Percentiles rank a stretch among this genome's conserved stretches.
These are phyloP conservation scores for Globisporangium cederbergense DNA, from an alignment of 352 stramenopile genomes.

Conservation along the genomic window DNA sequence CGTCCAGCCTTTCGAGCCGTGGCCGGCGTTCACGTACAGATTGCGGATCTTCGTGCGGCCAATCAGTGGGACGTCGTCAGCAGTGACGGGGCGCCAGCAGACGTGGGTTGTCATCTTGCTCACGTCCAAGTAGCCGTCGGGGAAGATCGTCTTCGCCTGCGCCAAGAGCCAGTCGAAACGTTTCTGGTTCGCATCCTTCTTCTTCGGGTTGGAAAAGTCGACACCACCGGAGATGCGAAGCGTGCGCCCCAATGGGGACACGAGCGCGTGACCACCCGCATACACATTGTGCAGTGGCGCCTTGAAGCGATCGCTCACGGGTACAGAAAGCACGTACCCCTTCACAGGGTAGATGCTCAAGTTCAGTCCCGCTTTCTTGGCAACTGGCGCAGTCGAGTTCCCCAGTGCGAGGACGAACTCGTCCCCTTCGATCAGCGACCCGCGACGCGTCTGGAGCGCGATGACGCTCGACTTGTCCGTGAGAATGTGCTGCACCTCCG, in stretches of 20 bases:
- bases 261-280: constrained; percentile 66
- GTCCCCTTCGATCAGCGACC: constrained; percentile 84
- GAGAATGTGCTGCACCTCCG: constrained; percentile 76
- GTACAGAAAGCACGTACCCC: constrained; percentile 83
- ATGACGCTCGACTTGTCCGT: constrained; percentile 76
- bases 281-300: constrained; percentile 81
- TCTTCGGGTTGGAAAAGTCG: constrained; percentile 77
- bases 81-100: constrained; percentile 79
- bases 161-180: constrained; percentile 76
- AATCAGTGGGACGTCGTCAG: constrained; percentile 81
- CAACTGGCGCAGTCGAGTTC: constrained; percentile 70
- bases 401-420: constrained; percentile 83
- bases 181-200: constrained; percentile 47
- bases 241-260: constrained; percentile 68
- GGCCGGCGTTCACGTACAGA: constrained; percentile 81
- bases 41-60: constrained; percentile 78
- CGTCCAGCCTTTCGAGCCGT: constrained; percentile 85
- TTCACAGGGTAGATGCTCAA: constrained; percentile 84
- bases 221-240: constrained; percentile 79
- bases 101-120: constrained; percentile 76
- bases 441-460: constrained; percentile 70
- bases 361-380: constrained; percentile 64
- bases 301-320: constrained; percentile 58
- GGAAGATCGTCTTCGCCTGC: constrained; percentile 78
- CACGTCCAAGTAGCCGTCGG: constrained; percentile 77